Percentiles rank a stretch among this genome's conserved stretches.
Conservation (phyloP, 768 basidiomycete species). For the Lactarius hatsudake region DNA sequence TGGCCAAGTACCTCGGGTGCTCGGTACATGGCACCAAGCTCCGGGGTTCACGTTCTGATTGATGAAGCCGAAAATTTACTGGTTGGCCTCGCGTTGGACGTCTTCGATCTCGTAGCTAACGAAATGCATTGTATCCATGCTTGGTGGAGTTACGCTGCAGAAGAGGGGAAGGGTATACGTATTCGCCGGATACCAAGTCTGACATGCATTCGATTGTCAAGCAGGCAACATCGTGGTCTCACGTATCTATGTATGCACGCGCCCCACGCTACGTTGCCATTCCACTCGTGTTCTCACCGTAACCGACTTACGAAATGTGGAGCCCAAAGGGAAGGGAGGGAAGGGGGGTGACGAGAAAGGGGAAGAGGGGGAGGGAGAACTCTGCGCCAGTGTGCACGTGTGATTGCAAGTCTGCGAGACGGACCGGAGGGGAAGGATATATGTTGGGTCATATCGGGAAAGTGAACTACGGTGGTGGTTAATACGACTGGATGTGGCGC, state of each 20-base stretch:
- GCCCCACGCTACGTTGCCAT: neutral
- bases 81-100: slow-evolving; percentile 19
- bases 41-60: slow-evolving; percentile 7
- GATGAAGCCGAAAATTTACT: slow-evolving; percentile 11
- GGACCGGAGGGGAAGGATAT: neutral
- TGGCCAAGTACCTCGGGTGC: slow-evolving; percentile 1
- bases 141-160: slow-evolving; percentile 17
- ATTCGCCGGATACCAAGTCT: slow-evolving; percentile 14
- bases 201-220: slow-evolving; percentile 3
- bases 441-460: slow-evolving; percentile 14
- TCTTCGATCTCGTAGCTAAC: slow-evolving; percentile 19
- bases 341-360: neutral
- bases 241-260: neutral
- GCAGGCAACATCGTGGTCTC: slow-evolving; percentile 2
- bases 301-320: neutral
- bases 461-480: slow-evolving; percentile 13
- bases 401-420: slow-evolving; percentile 2
- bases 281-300: neutral
- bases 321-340: neutral
- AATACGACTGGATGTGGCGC: slow-evolving; percentile 15
- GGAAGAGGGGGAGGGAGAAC: neutral
- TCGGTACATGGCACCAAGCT: slow-evolving; percentile 21
- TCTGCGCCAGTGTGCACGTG: neutral
- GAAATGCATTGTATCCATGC: slow-evolving; percentile 15
- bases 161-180: slow-evolving; percentile 11